Conservation (phyloP, 1,284 basidiomycete genomes). For the Ustilago tritici region DNA sequence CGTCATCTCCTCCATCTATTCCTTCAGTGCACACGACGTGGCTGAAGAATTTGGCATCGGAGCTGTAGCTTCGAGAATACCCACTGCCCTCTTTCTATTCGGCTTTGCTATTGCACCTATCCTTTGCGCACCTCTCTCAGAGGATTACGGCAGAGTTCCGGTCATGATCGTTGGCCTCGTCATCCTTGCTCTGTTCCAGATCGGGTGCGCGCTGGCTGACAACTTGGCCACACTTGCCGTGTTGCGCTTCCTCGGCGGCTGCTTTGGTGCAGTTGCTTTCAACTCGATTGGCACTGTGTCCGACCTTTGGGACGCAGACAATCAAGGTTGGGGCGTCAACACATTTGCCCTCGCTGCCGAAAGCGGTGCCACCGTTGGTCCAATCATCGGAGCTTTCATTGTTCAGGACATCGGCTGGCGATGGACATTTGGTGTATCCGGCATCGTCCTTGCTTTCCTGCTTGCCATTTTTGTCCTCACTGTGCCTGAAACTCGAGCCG, state of each 20-base stretch:
- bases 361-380: conserved; percentile 46
- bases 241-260: conserved; percentile 57
- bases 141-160: conserved; percentile 56
- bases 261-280: conserved; percentile 57
- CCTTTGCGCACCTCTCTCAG: conserved; percentile 51
- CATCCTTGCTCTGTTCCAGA: conserved; percentile 42
- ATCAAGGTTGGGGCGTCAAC: conserved; percentile 62
- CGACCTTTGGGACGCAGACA: conserved; percentile 56
- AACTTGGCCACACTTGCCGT: conserved; percentile 50
- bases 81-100: conserved; percentile 56
- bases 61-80: conserved; percentile 25
- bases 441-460: conserved; percentile 51
- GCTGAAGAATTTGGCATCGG: conserved; percentile 44
- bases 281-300: conserved; percentile 58
- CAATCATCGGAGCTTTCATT: conserved; percentile 53
- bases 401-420: conserved; percentile 50
- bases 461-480: conserved; percentile 36
- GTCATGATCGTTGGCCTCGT: conserved; percentile 37
- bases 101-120: conserved; percentile 53
- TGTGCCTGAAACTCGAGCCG: conserved; percentile 61
- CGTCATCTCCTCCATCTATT: conserved; percentile 51
- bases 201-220: conserved; percentile 51
- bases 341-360: conserved; percentile 56
- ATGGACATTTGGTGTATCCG: conserved; percentile 59
- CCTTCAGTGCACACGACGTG: conserved; percentile 34